Percentiles rank a stretch among this genome's conserved stretches.
Evolutionary conservation across 2,329 filamentous ascomycete species (phyloP).

Genomic region (Curvularia lunata): DNA sequence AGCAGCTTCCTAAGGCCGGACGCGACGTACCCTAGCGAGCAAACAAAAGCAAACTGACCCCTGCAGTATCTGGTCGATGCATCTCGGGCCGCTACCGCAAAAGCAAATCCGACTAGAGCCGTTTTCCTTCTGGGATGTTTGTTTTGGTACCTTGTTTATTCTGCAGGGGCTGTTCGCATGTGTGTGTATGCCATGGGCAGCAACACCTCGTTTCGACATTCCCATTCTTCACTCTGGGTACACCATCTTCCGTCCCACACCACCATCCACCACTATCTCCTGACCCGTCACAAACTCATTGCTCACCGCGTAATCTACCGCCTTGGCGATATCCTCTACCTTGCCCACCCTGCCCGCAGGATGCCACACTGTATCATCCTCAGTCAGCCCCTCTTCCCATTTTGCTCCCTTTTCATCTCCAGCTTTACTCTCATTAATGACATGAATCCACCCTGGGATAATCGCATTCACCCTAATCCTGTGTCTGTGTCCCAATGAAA

Average conservation of each 20-base stretch:
- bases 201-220: background rate
- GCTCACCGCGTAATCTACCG: conserved; percentile 51
- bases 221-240: conserved; percentile 38
- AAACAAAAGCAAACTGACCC: background rate
- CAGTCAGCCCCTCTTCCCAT: conserved; percentile 57
- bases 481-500: conserved; percentile 53
- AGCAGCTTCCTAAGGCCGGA: background rate
- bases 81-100: background rate
- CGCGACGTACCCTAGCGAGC: background rate
- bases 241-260: conserved; percentile 56
- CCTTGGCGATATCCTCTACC: conserved; percentile 55
- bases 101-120: background rate
- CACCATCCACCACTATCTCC: conserved; percentile 56
- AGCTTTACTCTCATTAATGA: conserved; percentile 51
- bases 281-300: conserved; percentile 54
- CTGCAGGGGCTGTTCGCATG: background rate
- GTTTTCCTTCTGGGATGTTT: background rate
- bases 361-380: conserved; percentile 58
- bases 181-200: background rate
- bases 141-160: background rate
- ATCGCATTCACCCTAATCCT: conserved; percentile 58
- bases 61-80: background rate
- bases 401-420: conserved; percentile 50
- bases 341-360: conserved; percentile 58
- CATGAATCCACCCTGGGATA: conserved; percentile 61